Percentiles rank a stretch among this genome's conserved stretches.
These are phyloP conservation scores for Pseudogymnoascus sp. DNA, from an alignment of 2,329 filamentous ascomycete genomes.

Conservation along the genomic window DNA sequence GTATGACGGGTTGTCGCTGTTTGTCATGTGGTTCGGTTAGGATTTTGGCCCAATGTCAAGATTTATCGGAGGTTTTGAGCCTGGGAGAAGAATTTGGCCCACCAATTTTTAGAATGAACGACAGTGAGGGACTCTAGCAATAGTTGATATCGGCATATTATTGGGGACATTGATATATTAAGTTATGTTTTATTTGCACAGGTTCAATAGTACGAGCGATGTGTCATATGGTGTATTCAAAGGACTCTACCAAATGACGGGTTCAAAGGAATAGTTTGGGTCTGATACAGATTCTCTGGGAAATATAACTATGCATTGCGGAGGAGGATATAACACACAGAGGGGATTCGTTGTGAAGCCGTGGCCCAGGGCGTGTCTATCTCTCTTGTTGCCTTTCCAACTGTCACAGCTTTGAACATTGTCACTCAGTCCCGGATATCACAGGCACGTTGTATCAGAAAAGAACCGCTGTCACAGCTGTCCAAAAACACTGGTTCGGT, in stretches of 20 bases:
- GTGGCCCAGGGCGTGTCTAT: not conserved
- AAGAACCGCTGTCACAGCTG: not conserved
- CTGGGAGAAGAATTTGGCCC: not conserved
- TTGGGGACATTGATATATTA: not conserved
- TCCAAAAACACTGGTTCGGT: not conserved
- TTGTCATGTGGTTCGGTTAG: constrained; percentile 10
- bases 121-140: not conserved
- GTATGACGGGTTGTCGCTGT: not conserved
- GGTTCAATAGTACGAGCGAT: not conserved
- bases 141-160: not conserved
- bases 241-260: not conserved
- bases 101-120: not conserved
- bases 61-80: constrained; percentile 1
- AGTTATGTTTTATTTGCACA: not conserved
- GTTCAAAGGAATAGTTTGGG: not conserved
- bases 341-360: not conserved
- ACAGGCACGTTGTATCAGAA: not conserved
- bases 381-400: not conserved
- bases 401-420: not conserved
- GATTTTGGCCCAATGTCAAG: constrained; percentile 8
- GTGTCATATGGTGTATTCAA: not conserved
- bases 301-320: not conserved
- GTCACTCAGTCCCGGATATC: not conserved
- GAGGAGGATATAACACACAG: not conserved
- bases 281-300: not conserved